phyloP scores from a whole-genome alignment of 2,329 filamentous ascomycete genomes.

The Xylaria sp. region DNA sequence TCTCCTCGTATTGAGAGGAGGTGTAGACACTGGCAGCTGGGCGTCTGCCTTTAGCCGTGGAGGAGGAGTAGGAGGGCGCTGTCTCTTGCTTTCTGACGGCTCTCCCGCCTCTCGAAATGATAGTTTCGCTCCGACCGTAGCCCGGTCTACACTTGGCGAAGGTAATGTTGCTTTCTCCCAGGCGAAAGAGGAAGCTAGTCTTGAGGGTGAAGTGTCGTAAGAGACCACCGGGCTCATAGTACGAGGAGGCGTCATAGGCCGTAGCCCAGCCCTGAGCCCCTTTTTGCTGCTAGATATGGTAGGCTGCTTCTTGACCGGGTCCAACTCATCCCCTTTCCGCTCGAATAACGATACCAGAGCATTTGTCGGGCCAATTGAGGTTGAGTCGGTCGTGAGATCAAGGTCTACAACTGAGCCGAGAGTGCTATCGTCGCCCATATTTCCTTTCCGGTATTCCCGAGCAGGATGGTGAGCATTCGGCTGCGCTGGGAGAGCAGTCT shows the following conservation, averaged over 20 bases:
- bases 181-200: slow-evolving; percentile 36
- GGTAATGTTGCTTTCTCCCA: slow-evolving; percentile 38
- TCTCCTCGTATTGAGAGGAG: slow-evolving; percentile 23
- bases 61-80: slow-evolving; percentile 43
- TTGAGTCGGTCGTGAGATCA: slow-evolving; percentile 61
- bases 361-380: slow-evolving; percentile 69
- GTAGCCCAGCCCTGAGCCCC: slow-evolving; percentile 41
- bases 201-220: slow-evolving; percentile 41
- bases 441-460: slow-evolving; percentile 44
- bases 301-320: slow-evolving; percentile 44
- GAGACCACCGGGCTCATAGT: slow-evolving; percentile 44
- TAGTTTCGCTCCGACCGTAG: neutral
- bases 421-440: slow-evolving; percentile 47
- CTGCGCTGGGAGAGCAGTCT: slow-evolving; percentile 45
- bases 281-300: slow-evolving; percentile 48
- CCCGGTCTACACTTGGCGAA: slow-evolving; percentile 29
- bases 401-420: slow-evolving; percentile 47
- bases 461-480: slow-evolving; percentile 40
- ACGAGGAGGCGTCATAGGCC: slow-evolving; percentile 49
- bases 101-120: slow-evolving; percentile 7
- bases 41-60: slow-evolving; percentile 35
- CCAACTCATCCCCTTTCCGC: slow-evolving; percentile 51
- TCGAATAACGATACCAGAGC: slow-evolving; percentile 77
- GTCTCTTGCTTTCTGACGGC: slow-evolving; percentile 25
- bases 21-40: slow-evolving; percentile 22